phyloP scores from a whole-genome alignment of 129 eudicot genomes.

The Flaveria robusta region DNA sequence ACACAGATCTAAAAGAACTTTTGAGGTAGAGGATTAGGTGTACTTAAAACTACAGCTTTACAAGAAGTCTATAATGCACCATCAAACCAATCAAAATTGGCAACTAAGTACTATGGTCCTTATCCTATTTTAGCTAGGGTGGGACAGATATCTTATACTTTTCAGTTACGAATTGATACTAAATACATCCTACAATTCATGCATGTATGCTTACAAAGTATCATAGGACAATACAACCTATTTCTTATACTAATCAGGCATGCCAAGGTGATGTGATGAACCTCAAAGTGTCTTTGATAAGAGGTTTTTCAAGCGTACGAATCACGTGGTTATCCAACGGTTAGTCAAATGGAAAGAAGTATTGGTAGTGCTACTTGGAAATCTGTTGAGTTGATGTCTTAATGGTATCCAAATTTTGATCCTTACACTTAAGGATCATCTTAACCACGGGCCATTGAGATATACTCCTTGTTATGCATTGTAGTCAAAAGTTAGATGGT shows the following conservation, averaged over 20 bases:
- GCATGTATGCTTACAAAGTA: neutral
- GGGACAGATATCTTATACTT: neutral
- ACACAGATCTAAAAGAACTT: neutral
- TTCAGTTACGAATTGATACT: neutral
- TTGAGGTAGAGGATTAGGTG: neutral
- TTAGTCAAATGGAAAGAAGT: neutral
- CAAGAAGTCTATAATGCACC: no score
- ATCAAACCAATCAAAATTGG: neutral
- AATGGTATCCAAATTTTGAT: neutral
- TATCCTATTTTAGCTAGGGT: neutral
- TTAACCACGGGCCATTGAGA: neutral
- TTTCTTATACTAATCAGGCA: no score
- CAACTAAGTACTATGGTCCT: neutral
- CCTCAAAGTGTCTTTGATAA: neutral
- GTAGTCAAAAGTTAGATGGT: no score
- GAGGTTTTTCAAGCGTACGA: neutral
- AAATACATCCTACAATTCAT: neutral
- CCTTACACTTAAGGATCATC: slow-evolving; percentile 15
- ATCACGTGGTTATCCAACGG: neutral
- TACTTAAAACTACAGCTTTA: neutral
- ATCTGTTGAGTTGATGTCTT: neutral
- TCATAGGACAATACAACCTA: neutral
- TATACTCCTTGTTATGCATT: no score
- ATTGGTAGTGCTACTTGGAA: neutral
- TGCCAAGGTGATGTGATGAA: no score